Conservation (phyloP, 768 basidiomycete genomes). For the Mycena vulgaris region DNA sequence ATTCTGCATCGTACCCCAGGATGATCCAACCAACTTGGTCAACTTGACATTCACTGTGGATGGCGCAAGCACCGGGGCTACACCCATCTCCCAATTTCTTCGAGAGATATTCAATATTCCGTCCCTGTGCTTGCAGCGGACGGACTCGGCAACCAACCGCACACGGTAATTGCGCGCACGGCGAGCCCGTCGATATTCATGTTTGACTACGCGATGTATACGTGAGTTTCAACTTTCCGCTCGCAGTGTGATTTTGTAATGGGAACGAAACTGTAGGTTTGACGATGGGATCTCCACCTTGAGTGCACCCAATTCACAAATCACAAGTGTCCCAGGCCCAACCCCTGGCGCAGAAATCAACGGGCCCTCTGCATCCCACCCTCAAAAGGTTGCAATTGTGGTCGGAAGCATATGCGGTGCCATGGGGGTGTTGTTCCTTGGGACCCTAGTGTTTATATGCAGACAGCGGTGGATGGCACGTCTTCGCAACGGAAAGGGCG, state of each 20-base stretch:
- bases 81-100: neutral
- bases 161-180: neutral
- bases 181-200: neutral
- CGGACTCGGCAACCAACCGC: neutral
- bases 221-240: neutral
- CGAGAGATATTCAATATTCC: neutral
- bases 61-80: neutral
- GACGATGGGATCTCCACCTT: neutral
- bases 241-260: neutral
- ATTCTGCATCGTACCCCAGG: neutral
- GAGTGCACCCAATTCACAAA: too few species aligned
- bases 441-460: neutral
- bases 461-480: neutral
- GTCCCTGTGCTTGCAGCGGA: neutral
- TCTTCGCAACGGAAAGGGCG: too few species aligned
- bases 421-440: neutral
- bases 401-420: neutral
- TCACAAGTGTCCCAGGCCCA: too few species aligned
- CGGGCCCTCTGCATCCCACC: too few species aligned
- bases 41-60: conserved; percentile 6
- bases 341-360: too few species aligned
- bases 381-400: neutral
- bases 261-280: neutral
- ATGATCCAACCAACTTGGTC: too few species aligned
- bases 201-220: conserved; percentile 3